phyloP scores from a whole-genome alignment of 2,329 filamentous ascomycete genomes.

The Ceratocystis lukuohia region DNA sequence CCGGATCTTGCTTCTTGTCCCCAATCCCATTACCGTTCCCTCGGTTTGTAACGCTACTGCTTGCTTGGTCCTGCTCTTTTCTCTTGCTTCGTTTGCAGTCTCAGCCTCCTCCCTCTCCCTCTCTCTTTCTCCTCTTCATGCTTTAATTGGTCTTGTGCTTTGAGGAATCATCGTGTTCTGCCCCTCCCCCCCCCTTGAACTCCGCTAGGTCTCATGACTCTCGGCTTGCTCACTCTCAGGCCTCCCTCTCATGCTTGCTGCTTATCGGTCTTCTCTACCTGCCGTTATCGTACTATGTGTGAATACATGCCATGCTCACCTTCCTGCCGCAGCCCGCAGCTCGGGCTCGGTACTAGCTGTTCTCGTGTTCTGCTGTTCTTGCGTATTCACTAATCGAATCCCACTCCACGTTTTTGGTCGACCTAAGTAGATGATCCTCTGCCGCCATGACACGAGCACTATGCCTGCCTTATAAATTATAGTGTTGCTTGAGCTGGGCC shows the following conservation, averaged over 20 bases:
- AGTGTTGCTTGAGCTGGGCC: too few species aligned
- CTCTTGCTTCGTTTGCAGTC: not conserved
- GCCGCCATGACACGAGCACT: too few species aligned
- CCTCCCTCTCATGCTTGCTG: not conserved
- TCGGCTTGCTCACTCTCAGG: not conserved
- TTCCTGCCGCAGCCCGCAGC: not conserved
- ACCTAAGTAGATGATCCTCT: too few species aligned
- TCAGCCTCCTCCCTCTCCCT: not conserved
- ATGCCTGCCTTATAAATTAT: too few species aligned
- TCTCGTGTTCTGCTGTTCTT: not conserved
- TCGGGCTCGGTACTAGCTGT: not conserved
- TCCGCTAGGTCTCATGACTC: not conserved
- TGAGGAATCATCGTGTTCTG: not conserved
- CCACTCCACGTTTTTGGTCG: too few species aligned
- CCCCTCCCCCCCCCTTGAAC: not conserved
- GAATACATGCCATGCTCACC: not conserved
- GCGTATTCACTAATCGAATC: too few species aligned
- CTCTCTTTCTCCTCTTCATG: not conserved
- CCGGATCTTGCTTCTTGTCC: not conserved
- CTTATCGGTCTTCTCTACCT: not conserved
- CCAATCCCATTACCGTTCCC: not conserved
- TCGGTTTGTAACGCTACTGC: not conserved
- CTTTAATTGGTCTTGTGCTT: not conserved
- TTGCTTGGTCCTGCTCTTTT: not conserved
- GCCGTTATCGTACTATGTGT: not conserved